Evolutionary conservation across 257 asterid genomes (phyloP), one percentile per base, ranked within the genome.

Genomic region (Rehmannia glutinosa): DNA sequence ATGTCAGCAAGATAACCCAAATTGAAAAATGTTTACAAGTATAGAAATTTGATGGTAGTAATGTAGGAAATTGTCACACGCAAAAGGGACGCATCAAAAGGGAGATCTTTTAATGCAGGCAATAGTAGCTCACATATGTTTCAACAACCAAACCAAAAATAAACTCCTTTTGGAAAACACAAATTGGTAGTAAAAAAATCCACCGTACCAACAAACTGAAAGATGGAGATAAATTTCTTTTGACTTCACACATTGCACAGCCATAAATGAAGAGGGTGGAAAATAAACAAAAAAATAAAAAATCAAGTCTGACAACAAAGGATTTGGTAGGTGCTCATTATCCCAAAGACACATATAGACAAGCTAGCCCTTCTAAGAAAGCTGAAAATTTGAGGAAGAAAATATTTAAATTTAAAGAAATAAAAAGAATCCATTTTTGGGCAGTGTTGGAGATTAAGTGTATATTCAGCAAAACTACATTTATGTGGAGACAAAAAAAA

Each of bases 1-100:
- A 64, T 77, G 85, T 84, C 87, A 86, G 91, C 80, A 79, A 77
- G 71, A 77, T 56, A 52, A 67, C 76, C 80, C 76, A 70, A 66
- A 46, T 77, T 57, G 77, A 69, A 77, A 78, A 17, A 60, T 54
- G 64, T 27, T 77, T 30, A 68, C 76, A 15, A 71, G 41, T 23
- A 74, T 64, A 47, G 84, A 81, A 81, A 82, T 72, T 62, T 74
- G 76, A 69, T 72, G 72, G 41, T 54, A 77, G 49, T 62, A 70
- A 77, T 76, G 79, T 60, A 57, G 65, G 78, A 70, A 71, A 56
- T 76, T 52, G 59, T 61, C 73, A 83, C 90, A 90, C 87, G 88
- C 96, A 82, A 75, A 75, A 54, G 64, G 56, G 50, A 17, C 35
- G 77, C 75, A 76, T 71, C 33, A 77, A 82, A 68, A 74, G 41